Percentiles rank a stretch among this genome's conserved stretches.
phyloP scores from a whole-genome alignment of 768 basidiomycete genomes.

The Suillus fuscotomentosus region DNA sequence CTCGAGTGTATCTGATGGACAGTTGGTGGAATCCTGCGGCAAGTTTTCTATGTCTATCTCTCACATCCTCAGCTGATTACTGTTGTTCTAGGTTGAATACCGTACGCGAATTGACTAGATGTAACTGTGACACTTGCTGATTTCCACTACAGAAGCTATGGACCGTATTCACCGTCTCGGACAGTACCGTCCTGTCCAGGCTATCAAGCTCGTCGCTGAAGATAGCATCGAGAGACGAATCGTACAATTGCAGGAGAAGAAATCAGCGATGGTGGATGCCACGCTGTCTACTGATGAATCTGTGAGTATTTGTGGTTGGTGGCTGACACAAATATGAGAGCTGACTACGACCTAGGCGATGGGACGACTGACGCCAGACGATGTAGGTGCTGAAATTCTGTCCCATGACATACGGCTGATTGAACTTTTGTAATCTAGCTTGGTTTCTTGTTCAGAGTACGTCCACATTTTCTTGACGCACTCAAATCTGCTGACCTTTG shows the following conservation, averaged over 20 bases:
- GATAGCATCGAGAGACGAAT: conserved; percentile 97
- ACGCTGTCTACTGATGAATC: conserved; percentile 81
- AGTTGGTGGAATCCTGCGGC: conserved; percentile 99
- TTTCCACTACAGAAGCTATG: conserved; percentile 74
- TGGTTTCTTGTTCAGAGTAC: conserved; percentile 46
- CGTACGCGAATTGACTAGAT: conserved; percentile 47
- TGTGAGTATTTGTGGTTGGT: conserved; percentile 36
- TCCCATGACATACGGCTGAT: conserved; percentile 8
- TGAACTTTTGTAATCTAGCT: conserved; percentile 28
- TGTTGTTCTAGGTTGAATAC: conserved; percentile 58
- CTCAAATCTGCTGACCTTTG: not conserved
- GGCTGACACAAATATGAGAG: conserved; percentile 8
- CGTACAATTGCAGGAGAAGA: conserved; percentile 94
- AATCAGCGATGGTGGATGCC: conserved; percentile 91
- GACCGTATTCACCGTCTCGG: conserved; percentile 95
- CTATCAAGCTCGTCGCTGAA: conserved; percentile 92
- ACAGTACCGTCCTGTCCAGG: conserved; percentile 91
- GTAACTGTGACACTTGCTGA: not conserved
- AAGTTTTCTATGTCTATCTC: conserved; percentile 17
- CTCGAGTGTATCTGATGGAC: conserved; percentile 95
- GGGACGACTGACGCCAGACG: conserved; percentile 89
- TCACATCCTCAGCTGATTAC: not conserved
- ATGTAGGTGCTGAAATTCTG: conserved; percentile 41
- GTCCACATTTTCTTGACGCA: conserved; percentile 9
- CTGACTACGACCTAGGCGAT: conserved; percentile 57